Evolutionary conservation across 1,284 basidiomycete genomes (phyloP).

Genomic region (Leccinum angustisporum): DNA sequence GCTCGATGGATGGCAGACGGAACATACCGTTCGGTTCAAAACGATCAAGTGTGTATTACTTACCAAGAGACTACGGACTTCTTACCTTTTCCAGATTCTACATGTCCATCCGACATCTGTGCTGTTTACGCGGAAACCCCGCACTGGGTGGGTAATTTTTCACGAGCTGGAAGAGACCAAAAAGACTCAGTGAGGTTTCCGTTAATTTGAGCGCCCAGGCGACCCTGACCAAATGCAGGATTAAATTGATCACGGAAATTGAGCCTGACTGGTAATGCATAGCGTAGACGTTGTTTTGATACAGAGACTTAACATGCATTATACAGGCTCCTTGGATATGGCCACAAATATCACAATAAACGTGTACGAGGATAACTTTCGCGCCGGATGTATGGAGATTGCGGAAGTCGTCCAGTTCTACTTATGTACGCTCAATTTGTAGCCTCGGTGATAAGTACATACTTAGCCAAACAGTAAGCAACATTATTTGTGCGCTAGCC

Average conservation of each 20-base stretch:
- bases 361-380: conserved; percentile 2
- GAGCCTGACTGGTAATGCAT: conserved; percentile 55
- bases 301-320: conserved; percentile 2
- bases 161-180: conserved; percentile 97
- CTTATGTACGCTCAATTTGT: not conserved
- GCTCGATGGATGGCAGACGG: conserved; percentile 89
- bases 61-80: not conserved
- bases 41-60: conserved; percentile 62
- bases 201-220: not conserved
- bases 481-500: conserved; percentile 1
- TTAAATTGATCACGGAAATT: conserved; percentile 57
- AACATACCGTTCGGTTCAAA: conserved; percentile 82
- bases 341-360: conserved; percentile 46
- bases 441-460: conserved; percentile 2
- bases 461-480: conserved; percentile 21
- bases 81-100: conserved; percentile 52
- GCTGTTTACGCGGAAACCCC: conserved; percentile 88
- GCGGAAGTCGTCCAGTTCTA: not conserved
- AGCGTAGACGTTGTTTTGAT: not conserved
- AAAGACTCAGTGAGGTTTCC: conserved; percentile 70
- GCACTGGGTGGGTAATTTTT: conserved; percentile 90
- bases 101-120: conserved; percentile 94
- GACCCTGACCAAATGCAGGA: conserved; percentile 34
- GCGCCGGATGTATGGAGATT: not conserved
- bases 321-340: conserved; percentile 48